Base-by-base conservation (phyloP, 2,329 filamentous ascomycete genomes). In the Botrytis galanthina region DNA sequence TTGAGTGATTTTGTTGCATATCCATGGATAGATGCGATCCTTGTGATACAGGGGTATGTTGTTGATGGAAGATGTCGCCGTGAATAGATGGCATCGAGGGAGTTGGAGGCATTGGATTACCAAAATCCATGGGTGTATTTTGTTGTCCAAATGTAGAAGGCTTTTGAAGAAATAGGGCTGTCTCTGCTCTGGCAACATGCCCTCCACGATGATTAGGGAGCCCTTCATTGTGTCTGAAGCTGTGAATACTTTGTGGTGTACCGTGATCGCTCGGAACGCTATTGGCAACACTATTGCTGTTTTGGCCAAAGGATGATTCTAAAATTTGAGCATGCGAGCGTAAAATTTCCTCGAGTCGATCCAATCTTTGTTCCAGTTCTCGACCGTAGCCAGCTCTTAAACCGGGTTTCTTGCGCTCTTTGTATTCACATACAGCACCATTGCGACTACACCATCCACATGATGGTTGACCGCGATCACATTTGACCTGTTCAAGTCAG, bases 391-490 rank as follows among this genome's bases (percentile, higher is more conserved):
- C 90, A 48, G 90, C 90, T 74, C 80, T 77, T 44, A 91, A 81
- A 0, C 90, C 90, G 14, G 90, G 90, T 78, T 91, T 91, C 82
- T 91, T 91, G 71, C 90, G 86, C 78, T 91, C 89, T 79, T 90
- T 91, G 82, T 92, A 92, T 80, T 91, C 89, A 82, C 90, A 92
- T 29, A 83, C 80, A 44, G 88, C 88, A 46, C 86, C 86, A 81
- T 92, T 91, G 73, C 89, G 88, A 76, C 83, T 88, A 78, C 90
- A 91, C 90, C 90, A 91, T 68, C 90, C 89, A 78, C 90, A 92
- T 9, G 89, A 88, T 2, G 92, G 92, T 78, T 93, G 91, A 8
- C 90, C 90, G 51, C 93, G 88, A 82, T 95, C 92, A 82, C 91
- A 93, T 86, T 92, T 92, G 42, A 92, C 90, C 89, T 90, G 78